Evolutionary conservation across 192 early-diverging fungal species (phyloP).

Genomic region (Phycomyces blakesleeanus): DNA sequence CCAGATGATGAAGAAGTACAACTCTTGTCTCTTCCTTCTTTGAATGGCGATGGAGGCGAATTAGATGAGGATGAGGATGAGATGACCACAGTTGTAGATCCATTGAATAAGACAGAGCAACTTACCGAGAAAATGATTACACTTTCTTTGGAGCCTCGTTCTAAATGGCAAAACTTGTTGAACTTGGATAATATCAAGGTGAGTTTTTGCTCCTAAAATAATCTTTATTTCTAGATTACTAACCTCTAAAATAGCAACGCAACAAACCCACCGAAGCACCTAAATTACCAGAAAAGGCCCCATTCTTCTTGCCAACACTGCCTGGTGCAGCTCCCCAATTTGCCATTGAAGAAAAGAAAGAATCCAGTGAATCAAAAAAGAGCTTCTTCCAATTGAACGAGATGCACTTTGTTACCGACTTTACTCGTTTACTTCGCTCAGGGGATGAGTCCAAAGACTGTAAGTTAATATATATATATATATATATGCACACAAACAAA

Average conservation of each 20-base stretch:
- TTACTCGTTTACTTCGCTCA: constrained; percentile 51
- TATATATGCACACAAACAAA: background rate
- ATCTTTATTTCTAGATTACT: background rate
- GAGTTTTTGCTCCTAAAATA: background rate
- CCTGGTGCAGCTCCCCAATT: constrained; percentile 53
- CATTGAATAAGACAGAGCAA: constrained; percentile 41
- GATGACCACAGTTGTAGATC: background rate
- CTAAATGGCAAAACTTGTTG: constrained; percentile 89
- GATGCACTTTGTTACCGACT: constrained; percentile 57
- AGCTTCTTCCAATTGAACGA: constrained; percentile 43
- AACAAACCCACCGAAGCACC: constrained; percentile 88
- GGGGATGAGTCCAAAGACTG: constrained; percentile 42
- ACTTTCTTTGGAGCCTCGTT: constrained; percentile 73
- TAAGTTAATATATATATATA: constrained; percentile 16
- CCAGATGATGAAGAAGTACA: constrained; percentile 47
- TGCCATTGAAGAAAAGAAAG: constrained; percentile 30
- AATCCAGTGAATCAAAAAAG: constrained; percentile 22
- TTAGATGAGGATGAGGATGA: constrained; percentile 19
- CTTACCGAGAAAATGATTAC: constrained; percentile 83
- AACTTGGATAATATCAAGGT: constrained; percentile 88
- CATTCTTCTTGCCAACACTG: constrained; percentile 90
- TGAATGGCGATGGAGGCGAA: constrained; percentile 46
- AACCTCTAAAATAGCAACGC: constrained; percentile 51
- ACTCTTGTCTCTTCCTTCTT: constrained; percentile 56
- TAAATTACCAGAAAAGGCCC: constrained; percentile 84